A percentile compares a stretch with the other conserved stretches of the same genome.
Conservation (phyloP, 148 eudicot genomes). For the Camellia sinensis region DNA sequence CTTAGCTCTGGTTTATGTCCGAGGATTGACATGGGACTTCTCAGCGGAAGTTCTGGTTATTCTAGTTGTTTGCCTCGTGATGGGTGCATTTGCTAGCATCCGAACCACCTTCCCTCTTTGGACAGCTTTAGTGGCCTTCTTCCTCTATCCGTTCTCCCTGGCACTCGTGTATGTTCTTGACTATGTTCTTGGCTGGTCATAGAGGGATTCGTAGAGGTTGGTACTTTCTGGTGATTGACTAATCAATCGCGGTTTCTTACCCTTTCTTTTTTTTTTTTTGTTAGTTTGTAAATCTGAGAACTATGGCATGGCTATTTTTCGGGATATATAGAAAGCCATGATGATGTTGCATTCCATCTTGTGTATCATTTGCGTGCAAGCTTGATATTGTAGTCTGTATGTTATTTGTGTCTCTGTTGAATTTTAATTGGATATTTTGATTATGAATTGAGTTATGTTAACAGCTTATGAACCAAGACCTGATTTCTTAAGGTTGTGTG, state of each 20-base stretch:
- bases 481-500: too few relatives aligned
- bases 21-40: slow-evolving; percentile 52
- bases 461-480: too few relatives aligned
- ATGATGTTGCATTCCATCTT: too few relatives aligned
- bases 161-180: slow-evolving; percentile 42
- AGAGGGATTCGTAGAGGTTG: not conserved
- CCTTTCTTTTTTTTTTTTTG: not conserved
- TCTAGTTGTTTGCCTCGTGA: slow-evolving; percentile 38
- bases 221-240: not conserved
- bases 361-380: not conserved
- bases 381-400: not conserved
- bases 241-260: not conserved
- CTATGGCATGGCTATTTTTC: not conserved
- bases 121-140: slow-evolving; percentile 37
- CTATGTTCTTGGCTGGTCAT: slow-evolving; percentile 29
- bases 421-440: too few relatives aligned
- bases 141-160: slow-evolving; percentile 45
- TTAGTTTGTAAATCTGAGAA: not conserved
- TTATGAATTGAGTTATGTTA: too few relatives aligned
- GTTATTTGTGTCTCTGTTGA: too few relatives aligned
- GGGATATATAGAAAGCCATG: not conserved
- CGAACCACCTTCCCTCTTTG: slow-evolving; percentile 55
- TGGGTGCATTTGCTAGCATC: slow-evolving; percentile 41
- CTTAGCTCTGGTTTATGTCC: slow-evolving; percentile 34
- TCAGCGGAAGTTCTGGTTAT: slow-evolving; percentile 47